Base-by-base conservation (phyloP, 2,329 filamentous ascomycete genomes). In the Rutstroemia sydowiana region DNA sequence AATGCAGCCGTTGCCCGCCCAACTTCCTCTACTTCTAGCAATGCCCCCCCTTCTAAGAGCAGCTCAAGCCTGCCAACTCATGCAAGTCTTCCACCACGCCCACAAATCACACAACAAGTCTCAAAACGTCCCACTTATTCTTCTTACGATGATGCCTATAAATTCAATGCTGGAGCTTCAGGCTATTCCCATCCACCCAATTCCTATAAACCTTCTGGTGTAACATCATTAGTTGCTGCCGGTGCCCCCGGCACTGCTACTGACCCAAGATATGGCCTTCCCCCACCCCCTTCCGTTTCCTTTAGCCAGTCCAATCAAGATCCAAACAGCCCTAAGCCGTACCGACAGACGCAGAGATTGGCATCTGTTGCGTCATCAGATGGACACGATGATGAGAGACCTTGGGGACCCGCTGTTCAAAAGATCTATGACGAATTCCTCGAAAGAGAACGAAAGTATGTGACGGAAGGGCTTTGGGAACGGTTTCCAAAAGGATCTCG, bases 401-500 rank as follows among this genome's bases (percentile, higher is more conserved):
- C 60, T 40, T 68, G 66, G 72, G 59, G 60, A 36, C 61, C 72
- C 20, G 76, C 84, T 52, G 75, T 79, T 50, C 82, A 88, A 63
- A 78, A 78, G 61, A 75, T 76, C 45, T 92, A 87, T 70, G 85
- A 90, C 52, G 75, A 78, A 11, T 92, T 91, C 64, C 71, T 88
- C 52, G 74, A 77, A 37, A 82, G 89, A 59, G 88, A 92, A 68
- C 77, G 84, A 55, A 78, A 77, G 58, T 88, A 88, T 66, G 86
- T 89, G 60, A 80, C 81, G 0, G 86, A 91, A 63, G 87, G 84
- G 28, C 82, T 86, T 61, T 92, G 87, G 87, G 86, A 91, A 62
- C 79, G 82, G 56, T 92, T 92, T 63, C 87, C 88, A 0, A 75
- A 82, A 48, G 85, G 84, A 4, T 90, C 87, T 16, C 77, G 88